Conservation (phyloP, 495 filamentous ascomycete species). For the Baudoinia panamericana region DNA sequence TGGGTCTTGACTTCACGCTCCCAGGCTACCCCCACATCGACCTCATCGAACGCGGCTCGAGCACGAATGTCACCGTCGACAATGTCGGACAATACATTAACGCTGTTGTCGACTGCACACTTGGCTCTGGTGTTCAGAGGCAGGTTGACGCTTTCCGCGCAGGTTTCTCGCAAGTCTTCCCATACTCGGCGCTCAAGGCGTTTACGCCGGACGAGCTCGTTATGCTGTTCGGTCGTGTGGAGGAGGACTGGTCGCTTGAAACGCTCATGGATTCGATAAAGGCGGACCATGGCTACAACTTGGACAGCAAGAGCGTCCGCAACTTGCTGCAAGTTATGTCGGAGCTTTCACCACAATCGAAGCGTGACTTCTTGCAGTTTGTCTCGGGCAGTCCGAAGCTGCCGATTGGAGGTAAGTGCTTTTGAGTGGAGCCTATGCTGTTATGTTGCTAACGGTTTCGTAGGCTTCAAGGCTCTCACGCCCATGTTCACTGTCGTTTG, state of each 20-base stretch:
- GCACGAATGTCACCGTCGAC: conserved; percentile 66
- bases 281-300: conserved; percentile 98
- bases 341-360: conserved; percentile 58
- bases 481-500: conserved; percentile 99
- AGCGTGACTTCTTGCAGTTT: conserved; percentile 94
- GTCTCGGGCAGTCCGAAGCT: conserved; percentile 97
- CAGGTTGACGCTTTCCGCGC: conserved; percentile 84
- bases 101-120: conserved; percentile 78
- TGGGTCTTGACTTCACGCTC: conserved; percentile 85
- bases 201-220: conserved; percentile 97
- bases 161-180: conserved; percentile 94
- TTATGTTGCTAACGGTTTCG: conserved; percentile 27
- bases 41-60: conserved; percentile 57
- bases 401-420: conserved; percentile 79
- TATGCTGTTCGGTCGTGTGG: conserved; percentile 82
- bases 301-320: conserved; percentile 93
- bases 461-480: conserved; percentile 91
- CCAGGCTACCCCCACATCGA: conserved; percentile 89
- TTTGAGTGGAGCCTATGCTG: conserved; percentile 4
- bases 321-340: conserved; percentile 95
- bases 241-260: conserved; percentile 97
- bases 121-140: conserved; percentile 71
- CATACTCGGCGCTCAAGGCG: conserved; percentile 78
- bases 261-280: conserved; percentile 98
- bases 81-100: conserved; percentile 84